These are phyloP conservation scores for Scedosporium aurantiacum DNA, from an alignment of 2,329 filamentous ascomycete species.

Conservation along the genomic window DNA sequence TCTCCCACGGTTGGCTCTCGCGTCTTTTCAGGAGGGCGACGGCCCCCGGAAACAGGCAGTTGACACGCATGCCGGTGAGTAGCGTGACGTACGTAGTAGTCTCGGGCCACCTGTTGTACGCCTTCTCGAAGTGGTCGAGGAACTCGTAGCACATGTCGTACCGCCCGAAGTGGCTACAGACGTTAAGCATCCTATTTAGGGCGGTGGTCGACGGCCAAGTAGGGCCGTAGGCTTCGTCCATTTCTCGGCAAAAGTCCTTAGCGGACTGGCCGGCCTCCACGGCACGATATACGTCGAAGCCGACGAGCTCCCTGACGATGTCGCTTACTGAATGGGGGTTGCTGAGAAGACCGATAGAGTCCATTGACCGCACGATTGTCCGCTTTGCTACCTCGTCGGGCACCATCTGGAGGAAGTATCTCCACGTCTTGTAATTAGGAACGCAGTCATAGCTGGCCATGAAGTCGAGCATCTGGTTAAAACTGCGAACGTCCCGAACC, in stretches of 20 bases:
- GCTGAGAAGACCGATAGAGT: slow-evolving; percentile 30
- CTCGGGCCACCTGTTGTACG: background rate
- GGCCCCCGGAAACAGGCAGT: background rate
- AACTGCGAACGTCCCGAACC: slow-evolving; percentile 29
- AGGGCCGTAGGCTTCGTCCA: slow-evolving; percentile 31
- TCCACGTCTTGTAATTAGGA: slow-evolving; percentile 36
- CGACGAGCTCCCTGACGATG: slow-evolving; percentile 31
- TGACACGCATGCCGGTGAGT: background rate
- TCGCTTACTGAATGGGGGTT: slow-evolving; percentile 22
- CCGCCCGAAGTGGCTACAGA: slow-evolving; percentile 28
- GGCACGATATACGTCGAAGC: slow-evolving; percentile 30
- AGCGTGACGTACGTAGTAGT: slow-evolving; percentile 7
- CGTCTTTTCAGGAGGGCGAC: background rate
- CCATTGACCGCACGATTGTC: slow-evolving; percentile 35
- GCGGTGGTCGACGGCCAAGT: slow-evolving; percentile 30
- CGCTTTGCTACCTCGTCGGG: slow-evolving; percentile 45
- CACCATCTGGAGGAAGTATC: slow-evolving; percentile 39
- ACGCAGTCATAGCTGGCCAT: slow-evolving; percentile 28
- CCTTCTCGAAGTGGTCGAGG: background rate
- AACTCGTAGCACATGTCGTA: slow-evolving; percentile 2
- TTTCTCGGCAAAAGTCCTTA: slow-evolving; percentile 26
- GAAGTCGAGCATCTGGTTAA: slow-evolving; percentile 25
- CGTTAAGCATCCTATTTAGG: slow-evolving; percentile 27
- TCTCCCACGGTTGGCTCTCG: background rate
- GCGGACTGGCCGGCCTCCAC: slow-evolving; percentile 23